phyloP scores from a whole-genome alignment of 139 green algal species.

The Haematococcus sp. region DNA sequence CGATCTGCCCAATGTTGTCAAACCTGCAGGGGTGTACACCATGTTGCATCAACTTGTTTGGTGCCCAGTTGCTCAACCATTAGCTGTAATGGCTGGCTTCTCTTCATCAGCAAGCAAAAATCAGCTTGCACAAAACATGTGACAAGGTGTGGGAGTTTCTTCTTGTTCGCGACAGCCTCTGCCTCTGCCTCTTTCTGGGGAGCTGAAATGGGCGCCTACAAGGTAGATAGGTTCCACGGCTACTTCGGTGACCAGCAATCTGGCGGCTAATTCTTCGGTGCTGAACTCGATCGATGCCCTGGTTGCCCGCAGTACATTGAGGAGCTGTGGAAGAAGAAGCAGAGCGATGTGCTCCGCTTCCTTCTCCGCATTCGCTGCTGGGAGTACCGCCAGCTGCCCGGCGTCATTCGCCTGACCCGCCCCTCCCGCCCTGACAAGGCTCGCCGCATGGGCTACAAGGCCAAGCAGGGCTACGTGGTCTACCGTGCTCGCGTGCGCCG shows the following conservation, averaged over 20 bases:
- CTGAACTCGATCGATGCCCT: background rate
- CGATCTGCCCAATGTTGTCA: too few relatives aligned
- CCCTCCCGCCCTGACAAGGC: conserved; percentile 97
- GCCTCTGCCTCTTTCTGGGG: conserved; percentile 17
- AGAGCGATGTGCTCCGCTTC: conserved; percentile 99
- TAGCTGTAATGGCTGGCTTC: too few relatives aligned
- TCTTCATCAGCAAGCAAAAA: too few relatives aligned
- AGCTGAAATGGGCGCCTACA: conserved; percentile 43
- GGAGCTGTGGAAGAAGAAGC: conserved; percentile 98
- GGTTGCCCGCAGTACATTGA: conserved; percentile 89
- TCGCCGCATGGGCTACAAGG: conserved; percentile 94
- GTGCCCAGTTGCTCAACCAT: too few relatives aligned
- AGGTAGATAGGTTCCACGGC: conserved; percentile 34
- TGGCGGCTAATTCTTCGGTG: background rate
- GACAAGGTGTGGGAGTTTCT: too few relatives aligned
- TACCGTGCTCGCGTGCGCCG: conserved; percentile 96
- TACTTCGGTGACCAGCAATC: background rate
- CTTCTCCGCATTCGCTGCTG: conserved; percentile 98
- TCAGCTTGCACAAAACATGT: too few relatives aligned
- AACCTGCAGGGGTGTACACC: too few relatives aligned
- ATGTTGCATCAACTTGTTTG: too few relatives aligned
- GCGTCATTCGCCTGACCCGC: conserved; percentile 81
- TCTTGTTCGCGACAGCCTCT: too few relatives aligned
- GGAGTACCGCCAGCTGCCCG: conserved; percentile 97
- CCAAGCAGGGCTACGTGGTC: conserved; percentile 95